These are phyloP conservation scores for Psophocarpus tetragonolobus DNA, from an alignment of 306 rosid genomes.

Conservation along the genomic window DNA sequence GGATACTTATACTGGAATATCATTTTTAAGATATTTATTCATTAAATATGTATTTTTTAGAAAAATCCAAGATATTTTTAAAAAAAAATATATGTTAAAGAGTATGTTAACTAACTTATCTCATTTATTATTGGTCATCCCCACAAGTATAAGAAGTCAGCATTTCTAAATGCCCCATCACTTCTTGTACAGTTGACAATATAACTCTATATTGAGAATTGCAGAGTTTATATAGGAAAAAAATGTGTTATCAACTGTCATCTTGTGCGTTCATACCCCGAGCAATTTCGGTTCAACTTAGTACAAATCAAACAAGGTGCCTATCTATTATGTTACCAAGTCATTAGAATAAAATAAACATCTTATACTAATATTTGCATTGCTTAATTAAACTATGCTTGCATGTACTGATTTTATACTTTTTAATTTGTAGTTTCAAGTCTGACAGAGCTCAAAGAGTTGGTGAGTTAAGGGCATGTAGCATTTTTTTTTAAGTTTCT, in stretches of 20 bases:
- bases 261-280: constrained; percentile 29
- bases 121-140: not conserved
- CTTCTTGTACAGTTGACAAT: not conserved
- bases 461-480: constrained; percentile 35
- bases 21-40: too few species aligned
- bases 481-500: not conserved
- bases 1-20: too few species aligned
- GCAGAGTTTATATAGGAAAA: not conserved
- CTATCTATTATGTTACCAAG: not conserved
- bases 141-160: not conserved
- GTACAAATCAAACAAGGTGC: constrained; percentile 39
- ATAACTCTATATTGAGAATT: not conserved
- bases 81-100: too few species aligned
- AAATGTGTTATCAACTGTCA: constrained; percentile 37
- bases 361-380: not conserved
- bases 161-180: not conserved
- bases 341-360: not conserved
- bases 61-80: too few species aligned
- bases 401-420: not conserved
- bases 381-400: not conserved
- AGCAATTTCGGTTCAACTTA: constrained; percentile 39
- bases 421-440: constrained; percentile 35
- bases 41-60: too few species aligned
- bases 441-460: constrained; percentile 25
- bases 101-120: too few species aligned